Evolutionary conservation across 2,329 filamentous ascomycete genomes (phyloP), one percentile per base, ranked within the genome.

Genomic region (Aureobasidium sp.): DNA sequence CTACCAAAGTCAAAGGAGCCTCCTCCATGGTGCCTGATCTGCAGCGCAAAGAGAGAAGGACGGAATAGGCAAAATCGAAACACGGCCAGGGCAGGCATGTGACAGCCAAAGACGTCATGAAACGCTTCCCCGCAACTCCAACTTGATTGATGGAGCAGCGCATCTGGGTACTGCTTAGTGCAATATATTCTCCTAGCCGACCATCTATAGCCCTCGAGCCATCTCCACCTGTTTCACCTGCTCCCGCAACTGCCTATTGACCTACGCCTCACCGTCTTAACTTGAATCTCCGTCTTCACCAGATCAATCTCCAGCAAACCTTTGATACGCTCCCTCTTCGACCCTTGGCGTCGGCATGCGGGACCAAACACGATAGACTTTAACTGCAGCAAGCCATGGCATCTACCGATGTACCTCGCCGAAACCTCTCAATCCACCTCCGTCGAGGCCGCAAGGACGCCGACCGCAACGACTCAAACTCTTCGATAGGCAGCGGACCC

Each of bases 1-100:
- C 63, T 78, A 87, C 86, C 77, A 87, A 80, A 69, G 82, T 87
- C 67, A 91, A 75, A 47, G 87, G 82, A 62, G 88, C 84, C 34
- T 82, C 79, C 71, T 91, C 88, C 88, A 91, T 91, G 56, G 53
- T 63, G 27, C 37, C 61, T 58, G 55, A 57, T 45, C 53, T 44
- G 39, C 53, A 45, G 51, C 51, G 20, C 27, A 25, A 34, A 52
- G 9, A 15, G 42, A 8, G 14, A 27, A 15, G 42, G 22, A 27
- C 42, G 9, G 17, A 17, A 49, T 49, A 49, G 47, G 47, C 47
- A 49, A 20, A 31, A 49, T 20, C 11, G 27, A 22, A 51, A 34
- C 11, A 51, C 48, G 9, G 22, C n/a, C 36, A 51, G 34, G n/a
- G 34, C 20, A 17, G 31, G 49, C 49, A 52, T 52, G 49, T 52